These are phyloP conservation scores for Marasmius tenuissimus DNA, from an alignment of 1,284 basidiomycete genomes.

Conservation along the genomic window DNA sequence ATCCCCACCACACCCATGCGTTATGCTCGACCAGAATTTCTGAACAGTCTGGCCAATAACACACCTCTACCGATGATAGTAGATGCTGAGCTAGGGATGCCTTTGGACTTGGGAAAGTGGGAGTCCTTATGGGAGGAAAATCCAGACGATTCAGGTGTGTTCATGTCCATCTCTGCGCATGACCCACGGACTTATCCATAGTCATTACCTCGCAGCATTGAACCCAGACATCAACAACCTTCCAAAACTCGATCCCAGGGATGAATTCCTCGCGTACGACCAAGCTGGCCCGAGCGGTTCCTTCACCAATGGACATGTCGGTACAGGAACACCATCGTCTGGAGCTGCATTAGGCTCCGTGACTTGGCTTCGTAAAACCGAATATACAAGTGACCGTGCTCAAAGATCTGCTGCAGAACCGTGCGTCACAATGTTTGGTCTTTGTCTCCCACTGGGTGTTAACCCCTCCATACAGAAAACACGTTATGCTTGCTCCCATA, in stretches of 20 bases:
- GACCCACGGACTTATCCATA: constrained; percentile 7
- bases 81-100: constrained; percentile 94
- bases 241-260: constrained; percentile 69
- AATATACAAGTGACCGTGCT: constrained; percentile 74
- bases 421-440: constrained; percentile 36
- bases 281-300: constrained; percentile 44
- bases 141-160: constrained; percentile 66
- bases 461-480: constrained; percentile 40
- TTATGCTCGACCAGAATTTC: constrained; percentile 82
- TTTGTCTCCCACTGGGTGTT: neutral
- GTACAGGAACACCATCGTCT: constrained; percentile 32
- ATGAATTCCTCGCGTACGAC: constrained; percentile 68
- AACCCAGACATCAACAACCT: constrained; percentile 66
- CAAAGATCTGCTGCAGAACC: constrained; percentile 51
- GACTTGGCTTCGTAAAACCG: constrained; percentile 87
- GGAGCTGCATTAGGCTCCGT: constrained; percentile 63
- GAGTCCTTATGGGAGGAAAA: constrained; percentile 82
- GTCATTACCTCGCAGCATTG: constrained; percentile 41
- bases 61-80: constrained; percentile 89
- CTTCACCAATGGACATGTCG: constrained; percentile 39
- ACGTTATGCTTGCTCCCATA: constrained; percentile 49
- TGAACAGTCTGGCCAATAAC: constrained; percentile 77
- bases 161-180: neutral
- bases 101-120: constrained; percentile 81
- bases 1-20: constrained; percentile 85